phyloP scores from a whole-genome alignment of 106 monocot species.

The Xerophyta viscosa region DNA sequence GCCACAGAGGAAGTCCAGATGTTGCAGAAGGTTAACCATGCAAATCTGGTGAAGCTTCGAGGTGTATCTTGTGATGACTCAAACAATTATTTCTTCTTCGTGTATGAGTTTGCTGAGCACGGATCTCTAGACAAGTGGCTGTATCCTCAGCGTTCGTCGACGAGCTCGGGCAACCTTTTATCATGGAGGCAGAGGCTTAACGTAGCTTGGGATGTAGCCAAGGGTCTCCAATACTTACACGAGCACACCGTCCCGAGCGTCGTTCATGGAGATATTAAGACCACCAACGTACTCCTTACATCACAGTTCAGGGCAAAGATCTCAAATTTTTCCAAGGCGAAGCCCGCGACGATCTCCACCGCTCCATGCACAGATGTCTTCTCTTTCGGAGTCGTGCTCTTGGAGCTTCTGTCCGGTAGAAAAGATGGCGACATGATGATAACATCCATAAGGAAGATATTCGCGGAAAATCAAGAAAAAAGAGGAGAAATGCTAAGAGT shows the following conservation, averaged over 20 bases:
- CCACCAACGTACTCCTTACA: constrained; percentile 32
- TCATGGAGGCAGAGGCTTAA: constrained; percentile 42
- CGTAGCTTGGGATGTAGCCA: constrained; percentile 40
- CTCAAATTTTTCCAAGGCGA: constrained; percentile 36
- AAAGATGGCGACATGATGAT: constrained; percentile 6
- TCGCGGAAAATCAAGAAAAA: constrained; percentile 20
- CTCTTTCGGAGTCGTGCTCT: constrained; percentile 26
- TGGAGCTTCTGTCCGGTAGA: constrained; percentile 35
- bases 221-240: constrained; percentile 53
- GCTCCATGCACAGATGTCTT: constrained; percentile 18
- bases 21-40: constrained; percentile 35
- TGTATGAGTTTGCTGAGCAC: constrained; percentile 40
- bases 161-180: constrained; percentile 7
- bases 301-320: constrained; percentile 45
- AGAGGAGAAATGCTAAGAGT: constrained; percentile 18
- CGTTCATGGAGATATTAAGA: constrained; percentile 33
- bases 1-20: constrained; percentile 24
- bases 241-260: constrained; percentile 32
- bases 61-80: constrained; percentile 27
- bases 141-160: constrained; percentile 1
- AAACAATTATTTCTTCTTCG: constrained; percentile 20
- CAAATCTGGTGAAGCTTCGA: constrained; percentile 37
- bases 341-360: constrained; percentile 7
- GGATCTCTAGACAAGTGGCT: constrained; percentile 53
- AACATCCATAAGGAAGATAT: constrained; percentile 16